Base-by-base conservation (phyloP, 495 filamentous ascomycete genomes). In the Margaritispora aquatica region DNA sequence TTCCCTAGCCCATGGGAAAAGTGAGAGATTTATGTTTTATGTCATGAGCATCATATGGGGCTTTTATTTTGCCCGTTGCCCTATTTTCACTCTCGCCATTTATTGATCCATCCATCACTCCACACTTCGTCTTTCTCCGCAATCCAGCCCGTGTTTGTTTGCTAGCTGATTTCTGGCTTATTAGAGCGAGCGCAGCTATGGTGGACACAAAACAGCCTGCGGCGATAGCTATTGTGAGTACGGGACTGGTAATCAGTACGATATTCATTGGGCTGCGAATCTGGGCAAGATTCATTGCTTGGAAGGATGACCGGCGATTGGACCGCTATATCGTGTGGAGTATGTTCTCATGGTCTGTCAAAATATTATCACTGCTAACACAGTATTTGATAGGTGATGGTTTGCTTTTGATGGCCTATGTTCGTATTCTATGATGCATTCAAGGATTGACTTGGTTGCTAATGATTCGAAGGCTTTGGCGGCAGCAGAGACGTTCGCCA, bases 171-270 rank as follows among this genome's bases (percentile, higher is more conserved):
- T 34, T 34, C 29, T 34, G 5, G 29, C 13, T 5, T 34, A 34
- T 5, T 34, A 34, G 5, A 34, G 13, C 5, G 29, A 34, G 29
- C 29, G 21, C 8, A 52, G 5, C 15, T 5, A 52, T 52, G 49
- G 52, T 55, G 26, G 52, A 55, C 22, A 55, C 52, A 2, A 31
- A 55, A 38, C 52, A 55, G 22, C 52, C 52, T 17, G 52, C 26
- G 9, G 52, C 52, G 11, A 13, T 55, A 15, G 29, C 22, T 26
- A 24, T 55, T 27, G 38, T 55, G 31, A 27, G 52, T 2, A 19
- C 22, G 23, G 26, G 26, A 17, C 22, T 55, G 31, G 26, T 15
- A 3, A 10, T 55, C n/a, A 55, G 52, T 20, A 55, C 52, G 10
- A 4, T 34, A 23, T 55, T 55, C 31, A 36, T 36, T 34, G 52